phyloP scores from a whole-genome alignment of 495 filamentous ascomycete species.

The Tuber brumale region DNA sequence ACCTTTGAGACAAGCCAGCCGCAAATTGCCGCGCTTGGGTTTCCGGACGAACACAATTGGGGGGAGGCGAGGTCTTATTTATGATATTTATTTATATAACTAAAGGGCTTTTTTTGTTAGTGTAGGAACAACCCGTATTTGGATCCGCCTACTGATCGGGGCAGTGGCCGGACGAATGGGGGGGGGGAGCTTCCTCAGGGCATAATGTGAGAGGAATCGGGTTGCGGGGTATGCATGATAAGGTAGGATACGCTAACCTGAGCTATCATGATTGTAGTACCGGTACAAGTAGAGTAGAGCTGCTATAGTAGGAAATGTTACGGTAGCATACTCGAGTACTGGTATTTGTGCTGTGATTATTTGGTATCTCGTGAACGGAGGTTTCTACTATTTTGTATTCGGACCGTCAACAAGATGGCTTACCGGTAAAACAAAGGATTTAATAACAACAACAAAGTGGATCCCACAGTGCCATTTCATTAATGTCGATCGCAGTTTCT shows the following conservation, averaged over 20 bases:
- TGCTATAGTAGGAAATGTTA: too few species aligned
- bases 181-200: neutral
- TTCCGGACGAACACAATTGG: neutral
- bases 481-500: neutral
- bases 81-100: neutral
- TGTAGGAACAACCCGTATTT: too few species aligned
- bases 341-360: neutral
- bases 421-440: neutral
- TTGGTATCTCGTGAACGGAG: neutral
- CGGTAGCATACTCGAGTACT: too few species aligned
- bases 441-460: neutral
- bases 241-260: neutral
- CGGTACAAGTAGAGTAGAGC: too few species aligned
- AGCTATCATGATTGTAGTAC: too few species aligned
- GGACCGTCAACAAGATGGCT: neutral
- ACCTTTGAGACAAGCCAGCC: neutral
- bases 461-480: neutral
- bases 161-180: neutral
- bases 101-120: too few species aligned
- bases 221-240: neutral
- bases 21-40: neutral
- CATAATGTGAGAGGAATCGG: neutral
- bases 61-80: neutral
- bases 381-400: neutral
- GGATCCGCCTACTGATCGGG: neutral